Conservation (phyloP, 2,329 filamentous ascomycete species). For the Penicillium fuscoglaucum region DNA sequence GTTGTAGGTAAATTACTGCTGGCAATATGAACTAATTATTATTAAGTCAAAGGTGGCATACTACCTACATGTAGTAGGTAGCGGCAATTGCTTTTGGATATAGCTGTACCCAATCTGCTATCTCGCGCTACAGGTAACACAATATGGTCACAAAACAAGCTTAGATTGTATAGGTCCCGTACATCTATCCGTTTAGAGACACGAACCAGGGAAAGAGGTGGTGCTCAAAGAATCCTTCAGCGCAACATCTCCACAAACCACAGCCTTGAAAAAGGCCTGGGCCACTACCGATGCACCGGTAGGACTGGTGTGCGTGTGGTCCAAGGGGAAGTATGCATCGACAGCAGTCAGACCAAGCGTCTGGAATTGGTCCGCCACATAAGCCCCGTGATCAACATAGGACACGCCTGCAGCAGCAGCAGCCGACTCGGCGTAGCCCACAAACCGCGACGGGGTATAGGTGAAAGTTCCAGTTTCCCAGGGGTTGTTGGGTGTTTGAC, state of each 20-base stretch:
- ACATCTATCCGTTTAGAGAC: conserved; percentile 21
- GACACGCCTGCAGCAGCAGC: conserved; percentile 49
- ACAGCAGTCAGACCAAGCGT: conserved; percentile 52
- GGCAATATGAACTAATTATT: too few relatives aligned
- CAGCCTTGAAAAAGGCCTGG: conserved; percentile 59
- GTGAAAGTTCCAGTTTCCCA: conserved; percentile 59
- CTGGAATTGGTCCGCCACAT: conserved; percentile 56
- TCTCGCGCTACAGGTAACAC: not conserved
- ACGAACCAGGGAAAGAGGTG: conserved; percentile 29
- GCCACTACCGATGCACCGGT: conserved; percentile 58
- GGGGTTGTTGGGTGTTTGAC: conserved; percentile 63
- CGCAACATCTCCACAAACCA: conserved; percentile 51
- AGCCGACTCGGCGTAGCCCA: conserved; percentile 54
- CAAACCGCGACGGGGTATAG: conserved; percentile 55
- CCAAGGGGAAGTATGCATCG: conserved; percentile 57
- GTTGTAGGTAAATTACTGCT: too few relatives aligned
- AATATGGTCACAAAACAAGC: not conserved
- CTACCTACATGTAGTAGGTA: too few relatives aligned
- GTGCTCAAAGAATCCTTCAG: conserved; percentile 42
- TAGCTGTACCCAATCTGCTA: not conserved
- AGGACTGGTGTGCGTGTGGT: conserved; percentile 64
- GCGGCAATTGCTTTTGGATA: not conserved
- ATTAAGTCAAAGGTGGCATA: too few relatives aligned
- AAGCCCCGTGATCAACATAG: conserved; percentile 63
- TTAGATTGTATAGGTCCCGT: not conserved